Evolutionary conservation across 345 rosid species (phyloP).

Genomic region (Hibiscus mutabilis): DNA sequence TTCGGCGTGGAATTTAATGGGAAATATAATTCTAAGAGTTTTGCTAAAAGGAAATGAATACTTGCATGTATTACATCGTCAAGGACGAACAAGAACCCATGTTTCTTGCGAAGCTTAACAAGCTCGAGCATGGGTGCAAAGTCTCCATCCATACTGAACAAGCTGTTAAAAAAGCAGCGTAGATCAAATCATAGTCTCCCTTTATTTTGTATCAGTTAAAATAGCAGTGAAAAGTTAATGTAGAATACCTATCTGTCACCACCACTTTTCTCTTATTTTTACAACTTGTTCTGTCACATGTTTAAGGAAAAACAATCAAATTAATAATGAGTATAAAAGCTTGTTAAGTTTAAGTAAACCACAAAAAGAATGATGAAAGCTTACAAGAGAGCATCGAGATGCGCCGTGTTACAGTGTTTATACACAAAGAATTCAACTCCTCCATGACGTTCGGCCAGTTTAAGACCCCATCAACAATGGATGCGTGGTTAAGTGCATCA

Average conservation of each 20-base stretch:
- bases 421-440: conserved; percentile 52
- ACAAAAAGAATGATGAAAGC: conserved; percentile 19
- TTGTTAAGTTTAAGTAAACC: neutral
- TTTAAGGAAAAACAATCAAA: neutral
- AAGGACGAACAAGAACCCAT: conserved; percentile 71
- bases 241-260: conserved; percentile 74
- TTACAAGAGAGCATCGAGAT: conserved; percentile 65
- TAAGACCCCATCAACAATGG: conserved; percentile 95
- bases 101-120: conserved; percentile 54
- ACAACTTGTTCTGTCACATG: conserved; percentile 54
- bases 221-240: neutral
- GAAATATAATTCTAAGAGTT: no score
- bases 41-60: no score
- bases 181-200: neutral
- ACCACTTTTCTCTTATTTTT: conserved; percentile 62
- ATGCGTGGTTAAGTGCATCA: conserved; percentile 87
- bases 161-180: conserved; percentile 20
- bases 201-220: neutral
- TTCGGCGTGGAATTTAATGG: neutral
- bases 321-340: neutral
- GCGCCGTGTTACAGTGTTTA: conserved; percentile 75
- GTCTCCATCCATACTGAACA: conserved; percentile 99
- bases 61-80: conserved; percentile 60
- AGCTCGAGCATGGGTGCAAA: conserved; percentile 88
- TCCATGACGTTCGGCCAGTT: conserved; percentile 65